phyloP scores from a whole-genome alignment of 2,329 filamentous ascomycete species.

The Aspergillus amoenus region DNA sequence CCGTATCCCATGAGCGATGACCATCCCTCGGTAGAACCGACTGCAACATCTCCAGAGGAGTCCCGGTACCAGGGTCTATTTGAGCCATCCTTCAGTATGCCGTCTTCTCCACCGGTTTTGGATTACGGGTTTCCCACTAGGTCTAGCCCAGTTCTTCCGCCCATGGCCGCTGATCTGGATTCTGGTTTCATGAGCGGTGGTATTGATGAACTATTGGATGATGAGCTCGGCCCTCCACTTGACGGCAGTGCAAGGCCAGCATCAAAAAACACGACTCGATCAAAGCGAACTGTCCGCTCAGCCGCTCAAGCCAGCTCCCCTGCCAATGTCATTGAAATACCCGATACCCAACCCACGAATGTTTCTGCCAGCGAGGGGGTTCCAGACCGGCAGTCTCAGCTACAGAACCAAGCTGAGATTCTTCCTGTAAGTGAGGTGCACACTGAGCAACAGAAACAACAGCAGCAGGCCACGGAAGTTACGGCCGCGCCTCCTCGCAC shows the following conservation, averaged over 20 bases:
- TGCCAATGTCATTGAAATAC: slow-evolving; percentile 20
- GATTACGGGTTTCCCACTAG: slow-evolving; percentile 62
- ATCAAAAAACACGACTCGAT: slow-evolving; percentile 18
- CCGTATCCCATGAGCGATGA: slow-evolving; percentile 43
- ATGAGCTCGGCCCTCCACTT: slow-evolving; percentile 45
- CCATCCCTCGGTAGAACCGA: slow-evolving; percentile 42
- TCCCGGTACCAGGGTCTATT: slow-evolving; percentile 51
- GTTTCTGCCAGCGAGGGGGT: slow-evolving; percentile 12
- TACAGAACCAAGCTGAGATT: background rate
- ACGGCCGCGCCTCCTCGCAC: slow-evolving; percentile 24
- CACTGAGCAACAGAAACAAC: background rate
- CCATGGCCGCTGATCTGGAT: slow-evolving; percentile 59
- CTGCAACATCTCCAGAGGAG: slow-evolving; percentile 51
- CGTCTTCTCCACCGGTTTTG: slow-evolving; percentile 84
- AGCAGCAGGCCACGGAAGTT: slow-evolving; percentile 18
- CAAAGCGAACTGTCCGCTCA: slow-evolving; percentile 24
- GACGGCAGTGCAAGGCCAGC: slow-evolving; percentile 23
- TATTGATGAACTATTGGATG: slow-evolving; percentile 67
- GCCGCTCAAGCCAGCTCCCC: slow-evolving; percentile 29
- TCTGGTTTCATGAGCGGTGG: slow-evolving; percentile 85
- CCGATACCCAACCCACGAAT: slow-evolving; percentile 22
- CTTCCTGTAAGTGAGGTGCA: slow-evolving; percentile 9
- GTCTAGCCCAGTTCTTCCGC: slow-evolving; percentile 76
- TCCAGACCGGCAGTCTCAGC: background rate
- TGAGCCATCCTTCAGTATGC: slow-evolving; percentile 76